phyloP scores from a whole-genome alignment of 1,284 basidiomycete species.

The Heliocybe sulcata region DNA sequence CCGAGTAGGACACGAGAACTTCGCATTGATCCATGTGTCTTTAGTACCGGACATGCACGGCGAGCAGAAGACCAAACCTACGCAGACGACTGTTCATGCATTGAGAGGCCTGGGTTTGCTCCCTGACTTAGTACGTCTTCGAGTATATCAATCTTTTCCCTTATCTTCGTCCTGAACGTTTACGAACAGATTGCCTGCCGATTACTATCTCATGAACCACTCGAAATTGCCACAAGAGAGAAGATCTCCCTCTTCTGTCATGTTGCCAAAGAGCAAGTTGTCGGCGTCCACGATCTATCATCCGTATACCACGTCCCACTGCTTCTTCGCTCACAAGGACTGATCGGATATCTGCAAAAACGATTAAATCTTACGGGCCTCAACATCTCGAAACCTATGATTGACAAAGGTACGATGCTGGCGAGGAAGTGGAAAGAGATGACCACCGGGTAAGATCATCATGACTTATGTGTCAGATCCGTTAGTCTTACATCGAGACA shows the following conservation, averaged over 20 bases:
- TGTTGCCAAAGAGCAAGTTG: slow-evolving; percentile 87
- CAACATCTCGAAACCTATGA: slow-evolving; percentile 47
- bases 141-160: neutral
- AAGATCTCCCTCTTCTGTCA: slow-evolving; percentile 99
- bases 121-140: slow-evolving; percentile 77
- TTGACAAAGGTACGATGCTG: slow-evolving; percentile 59
- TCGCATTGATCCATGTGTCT: slow-evolving; percentile 97
- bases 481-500: neutral
- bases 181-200: slow-evolving; percentile 82
- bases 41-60: slow-evolving; percentile 97
- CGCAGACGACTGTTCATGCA: slow-evolving; percentile 94
- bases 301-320: slow-evolving; percentile 98
- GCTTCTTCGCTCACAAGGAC: slow-evolving; percentile 87
- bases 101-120: slow-evolving; percentile 90
- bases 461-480: slow-evolving; percentile 1
- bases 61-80: slow-evolving; percentile 99
- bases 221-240: slow-evolving; percentile 82
- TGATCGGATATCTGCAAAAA: slow-evolving; percentile 80
- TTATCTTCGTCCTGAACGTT: neutral
- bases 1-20: slow-evolving; percentile 95
- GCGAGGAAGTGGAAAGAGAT: slow-evolving; percentile 78
- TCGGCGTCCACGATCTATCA: slow-evolving; percentile 94
- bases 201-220: slow-evolving; percentile 60
- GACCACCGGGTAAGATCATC: slow-evolving; percentile 55
- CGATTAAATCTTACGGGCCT: slow-evolving; percentile 71